These are phyloP conservation scores for Pseudoscleropodium purum DNA, from an alignment of 225 moss, liverwort and hornwort genomes.

Conservation along the genomic window DNA sequence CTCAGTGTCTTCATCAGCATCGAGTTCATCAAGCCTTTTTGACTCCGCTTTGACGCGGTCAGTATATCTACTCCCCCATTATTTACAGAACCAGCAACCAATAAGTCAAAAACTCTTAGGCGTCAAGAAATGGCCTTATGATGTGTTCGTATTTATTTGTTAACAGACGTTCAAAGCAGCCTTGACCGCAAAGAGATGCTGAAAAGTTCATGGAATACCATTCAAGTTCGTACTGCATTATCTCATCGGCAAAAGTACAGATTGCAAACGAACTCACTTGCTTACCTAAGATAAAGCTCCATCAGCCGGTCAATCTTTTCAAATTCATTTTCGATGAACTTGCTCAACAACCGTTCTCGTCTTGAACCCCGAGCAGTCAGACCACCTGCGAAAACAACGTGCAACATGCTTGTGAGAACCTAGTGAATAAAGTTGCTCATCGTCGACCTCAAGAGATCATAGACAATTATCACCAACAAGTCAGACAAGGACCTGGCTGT, in stretches of 20 bases:
- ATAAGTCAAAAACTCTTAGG: not conserved
- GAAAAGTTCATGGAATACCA: not conserved
- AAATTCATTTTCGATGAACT: conserved; percentile 74
- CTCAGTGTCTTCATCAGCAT: conserved; percentile 63
- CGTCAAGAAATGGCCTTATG: not conserved
- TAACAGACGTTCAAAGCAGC: not conserved
- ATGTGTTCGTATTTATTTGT: not conserved
- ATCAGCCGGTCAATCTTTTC: conserved; percentile 96
- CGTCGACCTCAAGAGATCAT: not conserved
- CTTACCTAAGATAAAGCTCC: conserved; percentile 94
- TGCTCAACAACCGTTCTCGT: conserved; percentile 77
- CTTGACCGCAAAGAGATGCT: not conserved
- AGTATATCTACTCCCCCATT: conserved; percentile 52
- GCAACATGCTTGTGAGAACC: not conserved
- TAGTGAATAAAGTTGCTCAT: not conserved
- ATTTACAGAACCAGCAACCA: not conserved
- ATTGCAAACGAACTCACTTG: not conserved
- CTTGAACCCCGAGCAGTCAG: conserved; percentile 71
- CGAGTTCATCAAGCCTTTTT: conserved; percentile 61
- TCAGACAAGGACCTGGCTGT: not conserved
- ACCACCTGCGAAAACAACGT: conserved; percentile 40
- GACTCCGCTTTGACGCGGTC: conserved; percentile 85
- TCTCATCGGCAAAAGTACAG: not conserved
- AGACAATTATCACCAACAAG: not conserved
- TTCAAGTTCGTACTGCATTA: not conserved